Base-by-base conservation (phyloP, 2,329 filamentous ascomycete species). In the Colletotrichum liaoningense region DNA sequence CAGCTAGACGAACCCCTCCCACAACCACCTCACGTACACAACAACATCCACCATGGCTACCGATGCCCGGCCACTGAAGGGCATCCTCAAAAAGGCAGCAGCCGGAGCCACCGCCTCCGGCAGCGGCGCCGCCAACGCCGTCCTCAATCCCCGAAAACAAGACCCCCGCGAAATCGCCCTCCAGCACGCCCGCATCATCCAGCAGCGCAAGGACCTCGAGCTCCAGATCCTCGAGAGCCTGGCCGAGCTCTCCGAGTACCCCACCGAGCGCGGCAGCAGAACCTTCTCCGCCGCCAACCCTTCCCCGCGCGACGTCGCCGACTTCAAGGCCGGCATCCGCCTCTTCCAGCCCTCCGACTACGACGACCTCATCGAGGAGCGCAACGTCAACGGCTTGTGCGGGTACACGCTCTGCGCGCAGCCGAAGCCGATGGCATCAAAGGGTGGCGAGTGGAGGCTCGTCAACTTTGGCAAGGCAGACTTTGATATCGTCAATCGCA, bases 261-360 rank as follows among this genome's bases (percentile, higher is more conserved):
- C 91, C 0, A 80, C 81, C 30, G 79, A 79, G 38, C 81, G 80
- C 57, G 65, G 65, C 46, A 70, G 75, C 12, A 70, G 82, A 11
- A 58, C 75, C 5, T 75, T 83, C 73, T 81, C 81, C 16, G 80
- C 93, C 9, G 83, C 88, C 2, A 83, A 81, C 81, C 81, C 88
- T 74, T 86, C 90, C 7, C 79, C 88, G 1, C 81, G 88, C 38
- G 95, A 98, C 80, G 88, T 88, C 1, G 80, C 83, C 52, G 84
- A 85, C 67, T 95, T 98, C 83, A 91, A 92, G 77, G 79, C 86
- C 4, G 88, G 90, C 46, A 84, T 98, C 28, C 85, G 88, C 11
- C 87, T 91, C 56, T 98, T 98, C 83, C 94, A 96, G 80, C 94
- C 95, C 1, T 88, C 89, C 66, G 96, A 99, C 85, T 97, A 97